Evolutionary conservation across 257 asterid species (phyloP), one percentile per base, ranked within the genome.

Genomic region (Solanum bulbocastanum): DNA sequence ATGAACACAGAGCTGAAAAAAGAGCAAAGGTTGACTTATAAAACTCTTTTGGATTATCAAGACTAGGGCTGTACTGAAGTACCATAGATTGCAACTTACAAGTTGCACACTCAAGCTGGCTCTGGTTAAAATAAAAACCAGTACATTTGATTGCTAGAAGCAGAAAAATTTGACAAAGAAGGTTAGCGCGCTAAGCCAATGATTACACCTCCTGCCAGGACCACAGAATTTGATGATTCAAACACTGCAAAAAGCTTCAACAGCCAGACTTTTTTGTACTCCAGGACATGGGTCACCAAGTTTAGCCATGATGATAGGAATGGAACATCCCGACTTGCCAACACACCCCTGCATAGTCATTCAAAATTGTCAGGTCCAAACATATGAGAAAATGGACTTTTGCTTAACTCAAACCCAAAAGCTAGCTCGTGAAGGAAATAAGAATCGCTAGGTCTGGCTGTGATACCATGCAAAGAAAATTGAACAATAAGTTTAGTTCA

Each of bases 241-340:
- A 37, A 11, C 87, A 81, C 87, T 92, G 85, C 98, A 95, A 83
- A 92, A 90, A 85, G 93, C 95, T 92, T 95, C 94, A 86, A 94
- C 87, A 56, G 96, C 95, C 90, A 93, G 89, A 91, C 87, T 93
- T 90, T 93, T 93, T 88, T 71, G 40, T 62, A 88, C 88, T 68
- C 89, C 91, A 6, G 95, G 94, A 86, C 97, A 95, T 27, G 98
- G 93, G 33, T 92, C 89, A 81, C 96, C 96, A 1, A 93, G 93
- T 85, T 86, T 88, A 25, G 88, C 89, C 10, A 84, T 72, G n/a
- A 91, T 89, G 74, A 95, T 87, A 0, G 92, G 90, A 89, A 94
- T 84, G 15, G 93, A 89, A 88, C 98, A 94, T 83, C 87, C 87
- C 56, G 89, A 88, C 88, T 92, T 90, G 39, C 96, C 97, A 13